A percentile compares a stretch with the other conserved stretches of the same genome.
These are phyloP conservation scores for Malus hybrid DNA, from an alignment of 331 rosid genomes.

Conservation along the genomic window DNA sequence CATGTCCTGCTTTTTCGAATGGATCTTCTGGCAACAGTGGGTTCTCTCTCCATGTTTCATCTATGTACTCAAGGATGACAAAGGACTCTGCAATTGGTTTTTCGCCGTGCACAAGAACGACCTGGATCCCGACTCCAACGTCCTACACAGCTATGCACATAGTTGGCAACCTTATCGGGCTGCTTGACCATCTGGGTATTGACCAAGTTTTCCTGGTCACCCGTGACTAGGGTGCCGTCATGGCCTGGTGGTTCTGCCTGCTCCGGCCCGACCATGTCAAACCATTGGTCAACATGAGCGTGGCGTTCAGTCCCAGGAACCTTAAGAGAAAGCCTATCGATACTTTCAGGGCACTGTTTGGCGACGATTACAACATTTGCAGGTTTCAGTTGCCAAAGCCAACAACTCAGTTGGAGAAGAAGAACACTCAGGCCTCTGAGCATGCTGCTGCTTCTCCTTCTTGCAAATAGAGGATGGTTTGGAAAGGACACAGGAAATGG, in stretches of 20 bases:
- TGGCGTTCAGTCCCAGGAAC: constrained; percentile 32
- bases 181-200: constrained; percentile 46
- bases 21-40: constrained; percentile 38
- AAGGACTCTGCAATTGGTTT: constrained; percentile 40
- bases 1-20: constrained; percentile 14
- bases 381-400: constrained; percentile 43
- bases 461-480: too few species aligned
- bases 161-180: constrained; percentile 62
- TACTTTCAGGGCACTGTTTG: constrained; percentile 33
- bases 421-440: too few species aligned
- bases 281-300: constrained; percentile 64
- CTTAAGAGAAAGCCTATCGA: constrained; percentile 24
- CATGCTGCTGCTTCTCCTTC: too few species aligned
- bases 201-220: constrained; percentile 61
- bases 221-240: constrained; percentile 65
- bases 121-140: constrained; percentile 7
- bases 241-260: constrained; percentile 61
- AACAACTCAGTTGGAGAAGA: too few species aligned
- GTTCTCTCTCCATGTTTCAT: constrained; percentile 53
- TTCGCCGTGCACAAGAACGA: constrained; percentile 31
- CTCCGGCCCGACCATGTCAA: constrained; percentile 56
- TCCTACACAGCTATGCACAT: constrained; percentile 52
- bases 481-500: too few species aligned
- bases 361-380: constrained; percentile 63
- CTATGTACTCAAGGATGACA: constrained; percentile 45